Evolutionary conservation across 345 rosid genomes (phyloP), one percentile per base, ranked within the genome.

Genomic region (Citrus unshiu): DNA sequence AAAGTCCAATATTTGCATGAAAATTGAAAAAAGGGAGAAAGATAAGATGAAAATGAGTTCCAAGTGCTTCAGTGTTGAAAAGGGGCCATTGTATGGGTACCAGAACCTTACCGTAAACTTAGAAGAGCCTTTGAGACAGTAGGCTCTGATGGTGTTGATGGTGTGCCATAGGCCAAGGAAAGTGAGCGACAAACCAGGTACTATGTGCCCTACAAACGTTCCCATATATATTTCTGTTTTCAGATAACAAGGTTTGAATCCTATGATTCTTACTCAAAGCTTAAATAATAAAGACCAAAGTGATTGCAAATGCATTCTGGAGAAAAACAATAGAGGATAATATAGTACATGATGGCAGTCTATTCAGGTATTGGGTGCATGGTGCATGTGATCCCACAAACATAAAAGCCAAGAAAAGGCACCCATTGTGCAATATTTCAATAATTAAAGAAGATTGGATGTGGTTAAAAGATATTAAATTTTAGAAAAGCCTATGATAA

Each of bases 141-240:
- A 93, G 79, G 88, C 84, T 84, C 85, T 85, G 74, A 89, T 86
- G 25, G 85, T 91, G 85, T 92, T 91, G 58, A 87, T 70, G 77
- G 86, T 85, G 87, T 95, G 98, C 97, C 98, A 92, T 80, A 92
- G 76, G 67, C 98, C 98, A 66, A 93, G 94, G 46, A 93, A 67
- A 63, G 90, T 78, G 39, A 95, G 85, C 68, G 87, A 89, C 61
- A 92, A 86, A 75, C 94, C 97, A 9, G 95, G 97, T 10, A 90
- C 86, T 12, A 93, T 68, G 72, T 93, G 98, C 63, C 91, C 97
- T 21, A 87, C 24, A 82, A 95, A 92, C 14, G 91, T 91, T 5
- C 95, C 97, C 94, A 88, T 92, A 70, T 57, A 64, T 74, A 69
- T 72, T 76, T 82, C 51, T 70, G 65, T 32, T 64, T 29, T 75